These are phyloP conservation scores for Ophiocordyceps polyrhachis-furcata DNA, from an alignment of 2,329 filamentous ascomycete genomes.

Conservation along the genomic window DNA sequence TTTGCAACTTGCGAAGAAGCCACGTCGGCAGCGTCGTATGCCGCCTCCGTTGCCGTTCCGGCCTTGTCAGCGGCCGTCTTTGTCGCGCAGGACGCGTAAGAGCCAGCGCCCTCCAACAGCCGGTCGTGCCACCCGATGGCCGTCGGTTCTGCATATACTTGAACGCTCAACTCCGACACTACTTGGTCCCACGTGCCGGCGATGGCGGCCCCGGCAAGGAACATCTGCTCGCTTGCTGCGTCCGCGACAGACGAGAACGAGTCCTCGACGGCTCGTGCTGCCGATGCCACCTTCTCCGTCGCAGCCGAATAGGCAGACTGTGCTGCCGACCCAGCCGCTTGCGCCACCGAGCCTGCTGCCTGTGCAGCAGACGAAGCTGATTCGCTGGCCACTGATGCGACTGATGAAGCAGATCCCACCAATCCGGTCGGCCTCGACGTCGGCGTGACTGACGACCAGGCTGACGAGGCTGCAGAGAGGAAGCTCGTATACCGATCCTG, in stretches of 20 bases:
- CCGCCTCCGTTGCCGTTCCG: constrained; percentile 35
- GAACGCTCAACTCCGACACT: constrained; percentile 45
- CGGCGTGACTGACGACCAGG: constrained; percentile 39
- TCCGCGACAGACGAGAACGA: constrained; percentile 24
- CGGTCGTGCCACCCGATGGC: constrained; percentile 37
- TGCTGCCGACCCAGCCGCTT: constrained; percentile 28
- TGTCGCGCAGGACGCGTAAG: constrained; percentile 37
- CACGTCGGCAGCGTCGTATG: constrained; percentile 22
- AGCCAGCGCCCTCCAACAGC: constrained; percentile 27
- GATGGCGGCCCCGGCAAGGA: constrained; percentile 17
- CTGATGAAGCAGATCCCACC: constrained; percentile 27
- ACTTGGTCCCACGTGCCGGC: constrained; percentile 20
- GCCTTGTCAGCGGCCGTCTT: constrained; percentile 11
- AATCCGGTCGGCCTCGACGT: constrained; percentile 40
- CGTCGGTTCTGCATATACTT: constrained; percentile 49
- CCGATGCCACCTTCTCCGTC: constrained; percentile 21
- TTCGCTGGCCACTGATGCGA: constrained; percentile 28
- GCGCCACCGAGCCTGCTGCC: constrained; percentile 24
- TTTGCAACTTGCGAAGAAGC: constrained; percentile 40
- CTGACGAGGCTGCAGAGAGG: constrained; percentile 50
- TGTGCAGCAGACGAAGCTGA: constrained; percentile 25
- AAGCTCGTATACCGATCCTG: constrained; percentile 67
- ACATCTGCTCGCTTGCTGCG: constrained; percentile 21
- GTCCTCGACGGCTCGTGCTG: constrained; percentile 18
- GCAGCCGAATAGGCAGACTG: constrained; percentile 31